Conservation (phyloP, 2,329 filamentous ascomycete genomes). For the Calonectria crousiana region DNA sequence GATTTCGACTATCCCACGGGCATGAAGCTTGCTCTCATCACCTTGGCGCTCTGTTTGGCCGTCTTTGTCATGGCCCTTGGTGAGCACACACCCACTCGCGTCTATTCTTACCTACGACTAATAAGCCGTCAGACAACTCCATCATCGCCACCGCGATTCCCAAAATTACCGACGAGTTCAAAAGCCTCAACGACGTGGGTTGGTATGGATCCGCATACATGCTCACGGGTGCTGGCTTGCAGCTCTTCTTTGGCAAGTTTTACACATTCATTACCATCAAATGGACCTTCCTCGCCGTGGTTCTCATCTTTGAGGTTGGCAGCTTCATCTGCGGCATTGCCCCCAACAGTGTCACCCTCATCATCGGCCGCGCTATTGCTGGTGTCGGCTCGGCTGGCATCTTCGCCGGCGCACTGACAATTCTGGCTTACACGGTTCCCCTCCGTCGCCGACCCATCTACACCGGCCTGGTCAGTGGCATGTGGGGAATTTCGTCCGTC, state of each 20-base stretch:
- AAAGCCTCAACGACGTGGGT: conserved; percentile 59
- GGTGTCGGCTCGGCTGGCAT: conserved; percentile 58
- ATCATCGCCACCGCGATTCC: conserved; percentile 60
- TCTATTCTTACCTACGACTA: not conserved
- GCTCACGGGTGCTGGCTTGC: conserved; percentile 55
- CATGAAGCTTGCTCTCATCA: conserved; percentile 48
- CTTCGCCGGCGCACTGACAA: conserved; percentile 58
- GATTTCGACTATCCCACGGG: conserved; percentile 40
- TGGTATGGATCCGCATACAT: conserved; percentile 63
- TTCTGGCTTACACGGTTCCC: conserved; percentile 55
- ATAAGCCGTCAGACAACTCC: conserved; percentile 47
- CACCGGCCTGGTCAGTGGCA: conserved; percentile 52
- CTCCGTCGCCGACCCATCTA: conserved; percentile 50
- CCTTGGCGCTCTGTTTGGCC: conserved; percentile 52
- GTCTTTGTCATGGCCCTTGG: conserved; percentile 58
- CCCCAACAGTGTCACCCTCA: conserved; percentile 48
- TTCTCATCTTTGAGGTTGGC: conserved; percentile 58
- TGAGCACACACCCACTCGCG: conserved; percentile 13
- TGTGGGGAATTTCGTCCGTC: conserved; percentile 60
- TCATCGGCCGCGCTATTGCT: conserved; percentile 51
- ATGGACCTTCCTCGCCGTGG: conserved; percentile 52
- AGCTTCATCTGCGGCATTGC: conserved; percentile 55
- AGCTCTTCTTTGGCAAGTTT: conserved; percentile 55
- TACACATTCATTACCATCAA: conserved; percentile 61
- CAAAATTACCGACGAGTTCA: conserved; percentile 57